phyloP scores from a whole-genome alignment of 768 basidiomycete species.

The Obba rivulosa region DNA sequence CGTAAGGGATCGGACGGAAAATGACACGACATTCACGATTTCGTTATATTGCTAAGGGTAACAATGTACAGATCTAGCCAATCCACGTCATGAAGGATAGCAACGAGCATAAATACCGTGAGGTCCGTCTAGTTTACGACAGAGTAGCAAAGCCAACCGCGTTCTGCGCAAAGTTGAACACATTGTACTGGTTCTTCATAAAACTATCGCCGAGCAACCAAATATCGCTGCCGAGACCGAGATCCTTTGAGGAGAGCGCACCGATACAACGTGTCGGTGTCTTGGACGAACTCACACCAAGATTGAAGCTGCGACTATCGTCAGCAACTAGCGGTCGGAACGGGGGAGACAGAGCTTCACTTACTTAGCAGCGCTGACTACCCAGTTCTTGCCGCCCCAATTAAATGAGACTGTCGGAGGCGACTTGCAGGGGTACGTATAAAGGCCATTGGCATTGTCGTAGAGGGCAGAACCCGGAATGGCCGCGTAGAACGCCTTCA shows the following conservation, averaged over 20 bases:
- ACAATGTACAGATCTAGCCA: too few species aligned
- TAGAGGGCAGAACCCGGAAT: conserved; percentile 20
- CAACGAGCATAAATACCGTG: too few species aligned
- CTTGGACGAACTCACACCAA: conserved; percentile 20
- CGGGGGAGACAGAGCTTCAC: neutral
- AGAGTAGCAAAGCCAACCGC: conserved; percentile 20
- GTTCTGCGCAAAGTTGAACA: conserved; percentile 19
- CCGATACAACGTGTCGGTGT: conserved; percentile 19
- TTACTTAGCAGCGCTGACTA: conserved; percentile 10
- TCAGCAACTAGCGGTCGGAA: neutral
- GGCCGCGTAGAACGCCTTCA: conserved; percentile 18
- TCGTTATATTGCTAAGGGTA: too few species aligned
- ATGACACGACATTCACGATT: too few species aligned
- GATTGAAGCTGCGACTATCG: conserved; percentile 21
- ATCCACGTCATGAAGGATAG: too few species aligned
- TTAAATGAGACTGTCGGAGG: conserved; percentile 13
- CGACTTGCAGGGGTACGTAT: conserved; percentile 19
- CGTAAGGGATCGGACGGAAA: too few species aligned
- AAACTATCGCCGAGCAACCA: conserved; percentile 21
- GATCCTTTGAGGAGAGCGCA: conserved; percentile 17
- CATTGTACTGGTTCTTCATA: conserved; percentile 24
- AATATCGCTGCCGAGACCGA: conserved; percentile 15
- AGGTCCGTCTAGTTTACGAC: neutral
- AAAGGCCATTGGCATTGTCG: conserved; percentile 16
- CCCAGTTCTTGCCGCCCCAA: conserved; percentile 18